phyloP scores from a whole-genome alignment of 1,284 basidiomycete species.

The Athelia psychrophila region DNA sequence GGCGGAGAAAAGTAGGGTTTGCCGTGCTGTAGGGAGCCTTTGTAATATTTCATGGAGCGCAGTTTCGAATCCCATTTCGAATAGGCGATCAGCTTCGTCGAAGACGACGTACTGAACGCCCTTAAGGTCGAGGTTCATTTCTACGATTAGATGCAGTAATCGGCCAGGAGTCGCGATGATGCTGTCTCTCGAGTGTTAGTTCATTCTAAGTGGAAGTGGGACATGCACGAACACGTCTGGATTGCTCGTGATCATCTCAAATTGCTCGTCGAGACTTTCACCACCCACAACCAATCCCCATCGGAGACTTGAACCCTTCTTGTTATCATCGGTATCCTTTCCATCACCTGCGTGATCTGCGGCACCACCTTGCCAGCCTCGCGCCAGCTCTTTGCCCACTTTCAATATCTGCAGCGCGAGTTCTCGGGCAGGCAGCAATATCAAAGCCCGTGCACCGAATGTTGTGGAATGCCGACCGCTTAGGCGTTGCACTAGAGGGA shows the following conservation, averaged over 20 bases:
- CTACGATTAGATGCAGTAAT: conserved; percentile 91
- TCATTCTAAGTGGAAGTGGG: conserved; percentile 3
- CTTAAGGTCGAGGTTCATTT: conserved; percentile 94
- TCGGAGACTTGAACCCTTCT: conserved; percentile 67
- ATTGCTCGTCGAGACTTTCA: conserved; percentile 95
- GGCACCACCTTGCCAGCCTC: conserved; percentile 67
- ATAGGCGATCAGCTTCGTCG: conserved; percentile 97
- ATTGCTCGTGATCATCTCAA: conserved; percentile 91
- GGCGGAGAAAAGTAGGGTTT: conserved; percentile 94
- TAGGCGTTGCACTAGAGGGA: conserved; percentile 89
- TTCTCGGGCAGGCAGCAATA: conserved; percentile 92
- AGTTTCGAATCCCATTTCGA: conserved; percentile 97
- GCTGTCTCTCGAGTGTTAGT: conserved; percentile 38
- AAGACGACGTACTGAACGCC: conserved; percentile 92
- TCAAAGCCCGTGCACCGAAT: conserved; percentile 86
- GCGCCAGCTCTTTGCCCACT: conserved; percentile 91
- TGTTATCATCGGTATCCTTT: conserved; percentile 48
- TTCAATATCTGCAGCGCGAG: conserved; percentile 92
- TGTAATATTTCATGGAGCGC: conserved; percentile 90
- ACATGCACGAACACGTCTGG: conserved; percentile 75
- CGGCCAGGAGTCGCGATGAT: conserved; percentile 98
- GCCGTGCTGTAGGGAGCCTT: conserved; percentile 83
- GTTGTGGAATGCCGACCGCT: conserved; percentile 77
- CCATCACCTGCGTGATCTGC: conserved; percentile 65
- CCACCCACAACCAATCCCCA: conserved; percentile 98